Evolutionary conservation across 306 rosid genomes (phyloP), one percentile per base, ranked within the genome.

Genomic region (Begonia peltatifolia): DNA sequence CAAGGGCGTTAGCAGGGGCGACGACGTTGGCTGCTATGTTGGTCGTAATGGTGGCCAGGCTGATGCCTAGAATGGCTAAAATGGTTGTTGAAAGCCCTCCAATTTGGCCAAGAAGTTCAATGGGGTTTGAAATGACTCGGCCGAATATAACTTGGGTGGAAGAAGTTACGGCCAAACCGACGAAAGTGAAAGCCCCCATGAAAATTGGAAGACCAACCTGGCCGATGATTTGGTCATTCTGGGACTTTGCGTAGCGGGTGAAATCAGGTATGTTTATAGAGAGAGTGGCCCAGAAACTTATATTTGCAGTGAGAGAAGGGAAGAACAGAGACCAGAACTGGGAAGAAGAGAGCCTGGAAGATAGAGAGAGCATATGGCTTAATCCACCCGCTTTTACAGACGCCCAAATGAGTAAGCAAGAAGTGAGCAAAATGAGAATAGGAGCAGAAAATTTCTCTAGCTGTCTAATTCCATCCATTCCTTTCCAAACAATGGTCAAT

Each of bases 11-110:
- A 43, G 95, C 87, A 15, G 97, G 95, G 42, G 95, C 97, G 11
- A 89, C 97, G 46, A 84, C 81, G 70, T 89, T 89, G 51, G 97
- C 95, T 11, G 97, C 95, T 53, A 89, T 80, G 12, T 89, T 89
- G 20, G 97, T 89, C 0, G 97, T 89, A 3, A 89, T 62, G 2
- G 72, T 80, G 17, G 95, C 97, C 1, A 89, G 69, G 47, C 87
- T 82, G 9, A 89, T 84, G 23, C 97, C 97, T 35, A 84, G 0
- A 9, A 89, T 89, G 2, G 93, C 87, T 12, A 89, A 54, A 0
- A 78, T 20, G 13, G 52, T 72, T 0, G 97, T 89, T n/a, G 70
- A 10, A 0, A 84, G 15, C 3, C 97, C 97, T 50, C 97, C 97
- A 14, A 89, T 82, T 60, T 67, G 55, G 22, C 78, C 87, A 0